Evolutionary conservation across 768 basidiomycete species (phyloP), one percentile per base, ranked within the genome.

Genomic region (Auricularia heimuer): DNA sequence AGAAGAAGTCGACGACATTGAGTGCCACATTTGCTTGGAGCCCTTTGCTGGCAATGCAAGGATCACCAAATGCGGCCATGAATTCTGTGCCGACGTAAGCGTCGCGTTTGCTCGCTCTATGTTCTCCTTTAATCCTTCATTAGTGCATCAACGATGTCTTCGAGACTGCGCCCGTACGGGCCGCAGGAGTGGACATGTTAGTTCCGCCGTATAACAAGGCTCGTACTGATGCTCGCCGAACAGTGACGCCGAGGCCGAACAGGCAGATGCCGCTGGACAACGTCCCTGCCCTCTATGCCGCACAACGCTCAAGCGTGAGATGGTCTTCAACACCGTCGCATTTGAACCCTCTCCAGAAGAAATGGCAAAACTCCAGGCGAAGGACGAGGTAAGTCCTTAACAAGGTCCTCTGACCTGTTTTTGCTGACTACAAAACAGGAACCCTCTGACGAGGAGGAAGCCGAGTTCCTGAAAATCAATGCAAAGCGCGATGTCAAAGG

Each of bases 291-390:
- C 86, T 7, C 83, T 77, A 1, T 94, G 92, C 75, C 83, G 85
- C 70, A 80, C 80, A 69, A 85, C 86, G 79, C 80, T 82, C 63
- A 83, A 88, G 66, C 76, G 83, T 18, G 75, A 75, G 7, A 74
- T 77, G 8, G 73, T 87, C 35, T 94, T 88, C 80, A 79, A 78
- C 56, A 79, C 85, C 1, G 72, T 75, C 1, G 88, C 89, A 0
- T 93, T 94, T 70, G 83, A 88, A 69, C 88, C 90, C 0, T 78
- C 83, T 0, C 79, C 80, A 3, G 81, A 85, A 44, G 87, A 89
- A 64, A 69, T 89, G 8, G 72, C 72, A 14, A 70, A 75, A 3
- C 76, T 80, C 21, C 73, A 34, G 24, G 56, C 6, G 39, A 42
- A 42, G 11, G 47, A 51, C 11, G 56, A 29, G 24, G 56, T 34